A percentile compares a stretch with the other conserved stretches of the same genome.
These are phyloP conservation scores for Candida namnaoensis DNA, from an alignment of 805 yeast species.

Conservation along the genomic window DNA sequence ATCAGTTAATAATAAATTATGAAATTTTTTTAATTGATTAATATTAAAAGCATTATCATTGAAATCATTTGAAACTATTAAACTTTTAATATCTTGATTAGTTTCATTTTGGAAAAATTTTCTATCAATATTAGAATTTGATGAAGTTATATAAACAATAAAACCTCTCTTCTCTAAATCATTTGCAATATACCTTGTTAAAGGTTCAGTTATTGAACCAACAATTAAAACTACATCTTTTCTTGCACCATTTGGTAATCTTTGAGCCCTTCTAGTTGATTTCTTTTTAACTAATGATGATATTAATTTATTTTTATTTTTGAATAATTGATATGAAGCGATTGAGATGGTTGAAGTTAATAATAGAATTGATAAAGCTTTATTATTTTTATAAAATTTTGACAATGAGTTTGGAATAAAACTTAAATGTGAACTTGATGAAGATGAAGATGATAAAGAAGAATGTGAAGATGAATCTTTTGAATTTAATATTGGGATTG, in stretches of 20 bases:
- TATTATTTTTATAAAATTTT: too few species aligned
- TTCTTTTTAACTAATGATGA: not conserved
- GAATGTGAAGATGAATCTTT: too few species aligned
- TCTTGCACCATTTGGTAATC: constrained; percentile 62
- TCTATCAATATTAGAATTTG: constrained; percentile 24
- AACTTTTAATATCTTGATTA: constrained; percentile 60
- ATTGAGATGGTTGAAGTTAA: too few species aligned
- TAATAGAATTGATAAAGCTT: too few species aligned
- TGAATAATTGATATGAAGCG: too few species aligned
- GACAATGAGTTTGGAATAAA: too few species aligned
- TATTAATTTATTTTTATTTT: not conserved
- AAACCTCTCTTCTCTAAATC: constrained; percentile 77
- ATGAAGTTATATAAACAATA: constrained; percentile 62
- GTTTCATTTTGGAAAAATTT: constrained; percentile 47
- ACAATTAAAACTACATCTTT: constrained; percentile 66
- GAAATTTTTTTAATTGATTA: constrained; percentile 38
- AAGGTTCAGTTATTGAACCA: constrained; percentile 72
- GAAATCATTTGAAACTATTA: constrained; percentile 41
- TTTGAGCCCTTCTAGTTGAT: constrained; percentile 45
- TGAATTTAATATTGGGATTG: too few species aligned
- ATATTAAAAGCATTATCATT: constrained; percentile 30
- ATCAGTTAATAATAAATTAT: constrained; percentile 38
- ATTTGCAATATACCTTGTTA: constrained; percentile 58
- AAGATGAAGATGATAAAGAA: too few species aligned
- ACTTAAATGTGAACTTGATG: too few species aligned